Conservation (phyloP, 257 asterid species). For the Avicennia marina region DNA sequence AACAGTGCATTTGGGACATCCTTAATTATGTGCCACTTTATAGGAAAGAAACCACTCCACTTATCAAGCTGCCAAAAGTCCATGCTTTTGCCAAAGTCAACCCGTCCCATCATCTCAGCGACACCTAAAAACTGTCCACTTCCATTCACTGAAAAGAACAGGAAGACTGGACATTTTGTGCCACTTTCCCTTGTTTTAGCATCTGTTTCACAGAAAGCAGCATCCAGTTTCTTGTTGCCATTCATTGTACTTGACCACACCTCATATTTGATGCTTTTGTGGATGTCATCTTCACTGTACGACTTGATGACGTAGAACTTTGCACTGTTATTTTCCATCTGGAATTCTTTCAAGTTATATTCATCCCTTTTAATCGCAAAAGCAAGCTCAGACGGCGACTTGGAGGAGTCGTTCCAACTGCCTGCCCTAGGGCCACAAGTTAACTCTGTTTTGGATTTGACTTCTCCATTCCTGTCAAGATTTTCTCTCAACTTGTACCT, state of each 20-base stretch:
- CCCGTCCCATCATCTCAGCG: constrained; percentile 81
- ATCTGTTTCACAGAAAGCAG: constrained; percentile 54
- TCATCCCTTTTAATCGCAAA: constrained; percentile 35
- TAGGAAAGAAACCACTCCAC: constrained; percentile 83
- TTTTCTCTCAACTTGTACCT: constrained; percentile 38
- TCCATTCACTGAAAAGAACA: constrained; percentile 76
- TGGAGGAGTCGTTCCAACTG: constrained; percentile 23
- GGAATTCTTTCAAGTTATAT: constrained; percentile 53
- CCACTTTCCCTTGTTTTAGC: constrained; percentile 43
- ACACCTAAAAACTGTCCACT: constrained; percentile 92
- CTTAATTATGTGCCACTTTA: constrained; percentile 86
- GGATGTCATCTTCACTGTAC: constrained; percentile 76
- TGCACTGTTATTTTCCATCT: constrained; percentile 51
- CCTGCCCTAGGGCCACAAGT: constrained; percentile 85
- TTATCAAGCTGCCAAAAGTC: constrained; percentile 91
- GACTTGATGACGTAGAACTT: constrained; percentile 81
- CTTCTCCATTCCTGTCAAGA: constrained; percentile 45
- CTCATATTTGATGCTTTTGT: constrained; percentile 73
- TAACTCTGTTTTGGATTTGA: constrained; percentile 43
- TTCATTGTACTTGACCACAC: constrained; percentile 90
- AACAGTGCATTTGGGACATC: constrained; percentile 60
- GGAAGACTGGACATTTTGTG: constrained; percentile 55
- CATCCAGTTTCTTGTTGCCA: constrained; percentile 70
- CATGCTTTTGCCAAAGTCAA: constrained; percentile 72
- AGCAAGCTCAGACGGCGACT: constrained; percentile 29